A percentile compares a stretch with the other conserved stretches of the same genome.
Conservation (phyloP, 148 eudicot species). For the Rhododendron henanense region DNA sequence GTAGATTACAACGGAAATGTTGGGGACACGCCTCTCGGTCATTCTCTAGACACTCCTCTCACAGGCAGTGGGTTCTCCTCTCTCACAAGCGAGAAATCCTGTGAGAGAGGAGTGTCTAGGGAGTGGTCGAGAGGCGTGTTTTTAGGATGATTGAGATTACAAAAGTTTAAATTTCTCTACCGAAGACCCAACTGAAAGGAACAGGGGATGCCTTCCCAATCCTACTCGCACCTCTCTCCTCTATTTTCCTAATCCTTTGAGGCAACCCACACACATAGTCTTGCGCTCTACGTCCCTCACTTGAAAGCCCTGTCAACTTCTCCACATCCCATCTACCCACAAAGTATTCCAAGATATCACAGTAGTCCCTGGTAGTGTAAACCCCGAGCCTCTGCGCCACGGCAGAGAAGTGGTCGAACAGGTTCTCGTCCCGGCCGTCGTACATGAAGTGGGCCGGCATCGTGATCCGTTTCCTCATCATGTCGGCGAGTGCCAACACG, state of each 20-base stretch:
- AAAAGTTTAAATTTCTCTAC: not conserved
- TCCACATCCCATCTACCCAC: not conserved
- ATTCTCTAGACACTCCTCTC: too few relatives aligned
- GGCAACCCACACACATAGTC: not conserved
- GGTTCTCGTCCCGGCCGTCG: not conserved
- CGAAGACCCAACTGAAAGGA: not conserved
- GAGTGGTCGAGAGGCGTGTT: too few relatives aligned
- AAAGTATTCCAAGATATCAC: not conserved
- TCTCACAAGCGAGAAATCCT: too few relatives aligned
- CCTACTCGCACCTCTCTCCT: not conserved
- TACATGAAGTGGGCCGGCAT: not conserved
- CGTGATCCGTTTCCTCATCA: conserved; percentile 1
- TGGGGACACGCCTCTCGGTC: too few relatives aligned
- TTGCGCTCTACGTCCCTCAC: not conserved
- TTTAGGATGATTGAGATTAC: too few relatives aligned
- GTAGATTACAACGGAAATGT: too few relatives aligned
- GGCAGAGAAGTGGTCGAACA: not conserved
- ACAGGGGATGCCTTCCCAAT: not conserved
- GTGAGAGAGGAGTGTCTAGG: too few relatives aligned
- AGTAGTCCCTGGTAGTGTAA: not conserved
- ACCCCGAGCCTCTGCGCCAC: not conserved
- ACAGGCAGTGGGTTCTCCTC: too few relatives aligned
- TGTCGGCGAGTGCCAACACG: not conserved
- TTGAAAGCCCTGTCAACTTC: not conserved
- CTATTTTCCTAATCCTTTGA: not conserved